Evolutionary conservation across 805 yeast species (phyloP), one percentile per base, ranked within the genome.

Genomic region (Yamadazyma laniorum): DNA sequence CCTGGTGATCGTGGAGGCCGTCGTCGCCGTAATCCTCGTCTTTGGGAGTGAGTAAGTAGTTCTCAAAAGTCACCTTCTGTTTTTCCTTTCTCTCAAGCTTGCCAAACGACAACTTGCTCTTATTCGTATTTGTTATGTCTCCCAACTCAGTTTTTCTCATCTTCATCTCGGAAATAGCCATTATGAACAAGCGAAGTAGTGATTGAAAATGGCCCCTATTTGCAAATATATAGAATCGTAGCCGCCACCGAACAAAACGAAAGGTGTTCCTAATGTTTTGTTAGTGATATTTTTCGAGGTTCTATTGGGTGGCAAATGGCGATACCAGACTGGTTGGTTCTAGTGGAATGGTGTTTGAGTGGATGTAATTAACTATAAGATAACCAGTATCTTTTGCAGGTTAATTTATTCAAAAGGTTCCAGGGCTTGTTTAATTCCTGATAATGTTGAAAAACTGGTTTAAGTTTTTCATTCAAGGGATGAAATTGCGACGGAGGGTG

Each of bases 31-130:
- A 62, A 33, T 63, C 65, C 25, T 66, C 73, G 18, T 67, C 68
- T 41, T 65, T 66, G 4, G 73, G 73, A 2, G 73, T 67, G 35
- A 67, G 53, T 23, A 67, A 55, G 5, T 70, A 71, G 27, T 40
- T 33, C 25, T 37, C 46, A 32, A 46, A 46, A n/a, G 38, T 37
- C 4, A 46, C 50, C 27, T 45, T 45, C 25, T 40, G 13, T 29
- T 37, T 39, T 18, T 38, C 31, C 11, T 40, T 33, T 13, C 21
- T 37, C 8, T 29, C 32, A 22, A 32, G 22, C 16, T 27, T 40
- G 32, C 23, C 37, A 29, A 15, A 12, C 18, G 17, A 25, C n/a
- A 40, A 11, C 23, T 42, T 46, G 21, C 40, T 35, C 29, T 43
- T 42, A 35, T 51, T 49, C 34, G 45, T 56, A 44, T 63, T 63